These are phyloP conservation scores for Populus ilicifolia DNA, from an alignment of 345 rosid genomes.

Conservation along the genomic window DNA sequence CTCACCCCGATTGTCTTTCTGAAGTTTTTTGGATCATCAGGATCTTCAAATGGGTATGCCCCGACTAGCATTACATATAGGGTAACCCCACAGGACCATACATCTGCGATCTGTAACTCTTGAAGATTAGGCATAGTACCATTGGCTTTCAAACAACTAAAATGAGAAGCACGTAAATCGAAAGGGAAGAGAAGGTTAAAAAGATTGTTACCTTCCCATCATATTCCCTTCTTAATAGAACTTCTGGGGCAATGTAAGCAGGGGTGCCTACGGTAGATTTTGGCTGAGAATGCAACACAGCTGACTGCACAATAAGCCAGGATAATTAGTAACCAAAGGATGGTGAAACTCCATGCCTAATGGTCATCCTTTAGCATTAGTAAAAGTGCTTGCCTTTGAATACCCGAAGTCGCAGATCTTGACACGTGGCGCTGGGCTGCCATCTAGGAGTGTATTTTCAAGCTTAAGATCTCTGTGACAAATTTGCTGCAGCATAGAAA, in stretches of 20 bases:
- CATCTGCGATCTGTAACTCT: conserved; percentile 20
- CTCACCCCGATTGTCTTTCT: conserved; percentile 24
- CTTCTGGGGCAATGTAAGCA: conserved; percentile 89
- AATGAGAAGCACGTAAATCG: neutral
- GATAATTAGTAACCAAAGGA: neutral
- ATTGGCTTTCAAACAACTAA: neutral
- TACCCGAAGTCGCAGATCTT: conserved; percentile 91
- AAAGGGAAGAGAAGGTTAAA: neutral
- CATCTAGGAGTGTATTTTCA: conserved; percentile 86
- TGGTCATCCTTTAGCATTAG: neutral
- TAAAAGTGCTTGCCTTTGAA: conserved; percentile 50
- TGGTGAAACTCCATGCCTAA: neutral
- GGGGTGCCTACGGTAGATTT: conserved; percentile 97
- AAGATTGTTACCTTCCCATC: conserved; percentile 63
- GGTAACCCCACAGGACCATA: conserved; percentile 26
- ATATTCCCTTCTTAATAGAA: conserved; percentile 65
- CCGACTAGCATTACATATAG: conserved; percentile 25
- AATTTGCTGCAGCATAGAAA: conserved; percentile 52
- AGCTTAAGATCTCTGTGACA: conserved; percentile 93
- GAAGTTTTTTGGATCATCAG: conserved; percentile 24
- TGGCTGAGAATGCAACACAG: conserved; percentile 87
- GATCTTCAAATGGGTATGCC: conserved; percentile 27
- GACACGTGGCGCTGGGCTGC: conserved; percentile 66
- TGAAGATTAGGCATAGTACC: conserved; percentile 5
- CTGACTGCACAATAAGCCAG: conserved; percentile 41